Percentiles rank a stretch among this genome's conserved stretches.
Evolutionary conservation across 108 stramenopile species (phyloP).

Genomic region (Pseudonitzschia delicatissima): DNA sequence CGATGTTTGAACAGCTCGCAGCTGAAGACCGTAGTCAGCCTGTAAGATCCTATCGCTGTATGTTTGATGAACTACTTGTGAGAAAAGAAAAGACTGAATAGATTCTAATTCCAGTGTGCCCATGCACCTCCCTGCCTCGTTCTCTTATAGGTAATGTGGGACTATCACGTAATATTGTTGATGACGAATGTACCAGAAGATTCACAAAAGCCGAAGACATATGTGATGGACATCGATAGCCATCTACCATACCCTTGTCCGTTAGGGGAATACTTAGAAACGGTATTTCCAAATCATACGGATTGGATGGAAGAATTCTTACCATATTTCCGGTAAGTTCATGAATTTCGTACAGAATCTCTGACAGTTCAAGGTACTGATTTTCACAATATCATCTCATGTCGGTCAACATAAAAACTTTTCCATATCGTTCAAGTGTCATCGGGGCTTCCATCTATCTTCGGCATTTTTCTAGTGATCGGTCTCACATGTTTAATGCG

Average conservation of each 20-base stretch:
- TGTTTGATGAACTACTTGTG: too few species aligned
- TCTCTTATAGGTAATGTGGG: too few species aligned
- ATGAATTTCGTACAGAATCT: background rate
- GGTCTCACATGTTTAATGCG: slow-evolving; percentile 73
- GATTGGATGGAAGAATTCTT: slow-evolving; percentile 27
- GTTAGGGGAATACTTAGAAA: slow-evolving; percentile 51
- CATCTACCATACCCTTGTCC: slow-evolving; percentile 64
- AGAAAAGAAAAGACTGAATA: too few species aligned
- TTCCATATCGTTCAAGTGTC: slow-evolving; percentile 21
- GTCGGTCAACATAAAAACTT: background rate
- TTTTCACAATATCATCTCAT: background rate
- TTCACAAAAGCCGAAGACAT: background rate
- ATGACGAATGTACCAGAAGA: slow-evolving; percentile 1
- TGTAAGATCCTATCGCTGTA: too few species aligned
- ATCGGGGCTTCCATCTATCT: slow-evolving; percentile 53
- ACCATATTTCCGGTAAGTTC: slow-evolving; percentile 63
- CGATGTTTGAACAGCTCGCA: slow-evolving; percentile 72
- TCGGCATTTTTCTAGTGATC: slow-evolving; percentile 68
- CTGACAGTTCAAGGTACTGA: background rate
- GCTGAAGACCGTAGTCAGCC: slow-evolving; percentile 27
- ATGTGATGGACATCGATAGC: slow-evolving; percentile 69
- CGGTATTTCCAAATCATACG: slow-evolving; percentile 45
- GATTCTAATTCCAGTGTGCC: too few species aligned
- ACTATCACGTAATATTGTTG: slow-evolving; percentile 84
- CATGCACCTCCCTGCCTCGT: too few species aligned